Evolutionary conservation across 768 basidiomycete genomes (phyloP).

Genomic region (Termitomyces heimii): DNA sequence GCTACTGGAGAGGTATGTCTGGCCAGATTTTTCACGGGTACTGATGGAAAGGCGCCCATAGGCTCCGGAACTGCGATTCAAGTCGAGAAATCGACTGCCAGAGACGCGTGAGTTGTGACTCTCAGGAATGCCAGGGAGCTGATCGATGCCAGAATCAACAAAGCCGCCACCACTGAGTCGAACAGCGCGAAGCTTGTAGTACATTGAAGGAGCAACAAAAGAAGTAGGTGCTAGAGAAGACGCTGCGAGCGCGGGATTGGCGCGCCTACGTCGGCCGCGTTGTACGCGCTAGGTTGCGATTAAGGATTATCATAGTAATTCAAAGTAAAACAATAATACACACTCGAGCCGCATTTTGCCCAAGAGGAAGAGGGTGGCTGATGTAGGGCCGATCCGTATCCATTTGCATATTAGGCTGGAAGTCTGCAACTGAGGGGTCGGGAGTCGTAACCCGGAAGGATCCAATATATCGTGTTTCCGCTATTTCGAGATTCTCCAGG

Average conservation of each 20-base stretch:
- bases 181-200: conserved; percentile 66
- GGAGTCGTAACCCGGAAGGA: conserved; percentile 72
- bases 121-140: conserved; percentile 45
- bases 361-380: conserved; percentile 61
- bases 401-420: conserved; percentile 35
- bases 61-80: conserved; percentile 51
- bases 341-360: conserved; percentile 25
- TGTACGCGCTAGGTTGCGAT: conserved; percentile 13
- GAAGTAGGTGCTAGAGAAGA: conserved; percentile 72
- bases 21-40: conserved; percentile 49
- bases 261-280: conserved; percentile 37
- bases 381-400: conserved; percentile 51
- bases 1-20: conserved; percentile 32
- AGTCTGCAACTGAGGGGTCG: conserved; percentile 64
- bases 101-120: conserved; percentile 57
- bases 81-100: conserved; percentile 70
- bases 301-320: not conserved
- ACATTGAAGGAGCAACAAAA: conserved; percentile 75
- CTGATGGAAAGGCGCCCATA: conserved; percentile 59
- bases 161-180: conserved; percentile 55
- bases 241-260: conserved; percentile 60
- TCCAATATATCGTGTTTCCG: conserved; percentile 71
- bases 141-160: conserved; percentile 34
- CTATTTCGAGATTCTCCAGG: conserved; percentile 74
- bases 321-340: conserved; percentile 1